phyloP scores from a whole-genome alignment of 2,329 filamentous ascomycete genomes.

The Alternaria dauci region DNA sequence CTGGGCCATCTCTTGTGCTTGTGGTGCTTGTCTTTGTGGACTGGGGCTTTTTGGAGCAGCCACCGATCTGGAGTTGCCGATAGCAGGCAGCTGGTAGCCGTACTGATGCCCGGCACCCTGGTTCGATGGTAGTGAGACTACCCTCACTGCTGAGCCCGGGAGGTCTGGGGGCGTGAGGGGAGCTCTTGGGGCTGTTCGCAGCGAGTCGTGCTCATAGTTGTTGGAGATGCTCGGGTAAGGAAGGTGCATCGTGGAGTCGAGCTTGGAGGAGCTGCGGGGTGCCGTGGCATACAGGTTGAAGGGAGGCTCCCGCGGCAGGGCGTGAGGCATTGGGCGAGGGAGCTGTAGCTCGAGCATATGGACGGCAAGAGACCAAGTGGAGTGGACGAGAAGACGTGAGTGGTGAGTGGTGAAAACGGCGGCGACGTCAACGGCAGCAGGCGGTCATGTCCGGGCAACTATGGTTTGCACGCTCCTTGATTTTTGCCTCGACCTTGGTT shows the following conservation, averaged over 20 bases:
- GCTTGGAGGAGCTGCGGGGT: constrained; percentile 34
- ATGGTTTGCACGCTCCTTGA: constrained; percentile 26
- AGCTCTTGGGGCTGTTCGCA: constrained; percentile 31
- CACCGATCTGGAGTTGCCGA: constrained; percentile 46
- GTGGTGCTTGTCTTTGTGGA: constrained; percentile 25
- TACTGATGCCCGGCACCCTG: constrained; percentile 42
- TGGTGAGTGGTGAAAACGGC: constrained; percentile 20
- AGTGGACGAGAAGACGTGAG: constrained; percentile 8
- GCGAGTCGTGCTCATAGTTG: constrained; percentile 34
- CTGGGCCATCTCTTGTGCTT: constrained; percentile 33
- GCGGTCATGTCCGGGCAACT: constrained; percentile 21
- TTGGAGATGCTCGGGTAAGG: constrained; percentile 38
- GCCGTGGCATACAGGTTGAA: constrained; percentile 44
- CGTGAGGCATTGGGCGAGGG: constrained; percentile 53
- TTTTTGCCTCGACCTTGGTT: constrained; percentile 21
- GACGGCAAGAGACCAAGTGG: constrained; percentile 25
- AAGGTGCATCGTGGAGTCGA: constrained; percentile 46
- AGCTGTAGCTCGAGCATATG: constrained; percentile 54
- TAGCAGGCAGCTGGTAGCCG: constrained; percentile 47
- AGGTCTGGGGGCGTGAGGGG: constrained; percentile 48
- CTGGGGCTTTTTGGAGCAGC: constrained; percentile 37
- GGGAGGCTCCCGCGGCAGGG: constrained; percentile 46
- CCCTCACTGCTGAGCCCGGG: constrained; percentile 42
- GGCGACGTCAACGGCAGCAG: constrained; percentile 25
- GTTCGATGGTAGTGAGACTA: constrained; percentile 39